Base-by-base conservation (phyloP, 2,329 filamentous ascomycete species). In the Venturiaceae sp. region DNA sequence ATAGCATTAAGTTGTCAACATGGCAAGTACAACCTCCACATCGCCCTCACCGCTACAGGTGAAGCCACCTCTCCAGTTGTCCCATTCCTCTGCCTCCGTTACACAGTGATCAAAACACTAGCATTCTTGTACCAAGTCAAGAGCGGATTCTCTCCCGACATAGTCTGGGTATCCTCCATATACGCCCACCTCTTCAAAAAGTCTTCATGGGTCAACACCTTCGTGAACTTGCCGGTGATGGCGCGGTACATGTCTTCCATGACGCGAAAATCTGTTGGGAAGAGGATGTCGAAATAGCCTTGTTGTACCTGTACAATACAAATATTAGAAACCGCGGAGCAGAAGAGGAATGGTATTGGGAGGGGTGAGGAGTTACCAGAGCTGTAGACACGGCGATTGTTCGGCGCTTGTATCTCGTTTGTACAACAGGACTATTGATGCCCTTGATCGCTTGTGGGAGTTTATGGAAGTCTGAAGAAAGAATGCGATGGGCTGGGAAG, bases 211-310 rank as follows among this genome's bases (percentile, higher is more conserved):
- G 86, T 84, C 70, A 86, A 82, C 55, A 95, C 89, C 55, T 87
- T 83, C 2, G 92, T 96, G 66, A 97, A 78, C 70, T 95, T 94
- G 33, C 92, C 92, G 0, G 94, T 99, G 66, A 97, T 84, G 61
- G 90, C 90, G 58, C 90, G 86, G 75, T 99, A 99, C 65, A 97
- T 84, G 66, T 90, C 85, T 73, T 97, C 91, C 73, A 94, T 87
- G 64, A 95, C 86, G 62, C 83, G 80, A 70, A 99, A 99, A 73
- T 99, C 88, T 11, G 94, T 99, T 0, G 94, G 94, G 75, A 99
- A 99, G 69, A 99, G 85, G 66, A 99, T 96, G 70, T 99, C 95
- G 69, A 99, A 99, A 74, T 96, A 97, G 50, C 94, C 95, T 76
- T 99, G 95, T 71, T 97, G 92, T 53, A 96, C 90, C 90, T 95